Conservation (phyloP, 305 asterid species). For the Fraxinus sp. region DNA sequence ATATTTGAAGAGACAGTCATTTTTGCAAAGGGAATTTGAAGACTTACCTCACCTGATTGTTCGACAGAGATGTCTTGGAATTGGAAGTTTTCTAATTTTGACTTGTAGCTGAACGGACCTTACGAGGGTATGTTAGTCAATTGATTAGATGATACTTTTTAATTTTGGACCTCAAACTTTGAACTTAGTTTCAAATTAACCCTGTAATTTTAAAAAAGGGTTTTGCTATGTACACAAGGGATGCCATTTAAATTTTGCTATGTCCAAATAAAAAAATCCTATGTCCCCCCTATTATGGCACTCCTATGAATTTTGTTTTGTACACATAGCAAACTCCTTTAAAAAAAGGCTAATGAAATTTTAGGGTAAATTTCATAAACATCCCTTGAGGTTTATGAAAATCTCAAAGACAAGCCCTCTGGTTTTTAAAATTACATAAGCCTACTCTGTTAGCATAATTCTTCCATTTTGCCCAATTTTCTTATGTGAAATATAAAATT, state of each 20-base stretch:
- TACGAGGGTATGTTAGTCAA: background rate
- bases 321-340: too few species aligned
- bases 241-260: too few species aligned
- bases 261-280: too few species aligned
- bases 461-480: background rate
- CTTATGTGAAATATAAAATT: background rate
- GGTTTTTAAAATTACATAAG: background rate
- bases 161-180: background rate
- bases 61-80: background rate
- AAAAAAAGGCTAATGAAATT: background rate
- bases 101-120: background rate
- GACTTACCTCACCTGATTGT: background rate
- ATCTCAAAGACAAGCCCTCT: background rate
- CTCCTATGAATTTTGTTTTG: too few species aligned
- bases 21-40: background rate
- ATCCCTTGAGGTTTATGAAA: background rate
- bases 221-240: too few species aligned
- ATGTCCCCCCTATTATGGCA: too few species aligned
- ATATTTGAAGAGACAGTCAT: conserved; percentile 28
- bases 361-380: background rate
- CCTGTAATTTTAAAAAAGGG: background rate
- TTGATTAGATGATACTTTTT: background rate
- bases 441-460: background rate
- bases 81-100: background rate
- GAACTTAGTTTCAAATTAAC: background rate